A percentile compares a stretch with the other conserved stretches of the same genome.
Evolutionary conservation across 2,329 filamentous ascomycete species (phyloP).

Genomic region (Pyrenochaeta sp.): DNA sequence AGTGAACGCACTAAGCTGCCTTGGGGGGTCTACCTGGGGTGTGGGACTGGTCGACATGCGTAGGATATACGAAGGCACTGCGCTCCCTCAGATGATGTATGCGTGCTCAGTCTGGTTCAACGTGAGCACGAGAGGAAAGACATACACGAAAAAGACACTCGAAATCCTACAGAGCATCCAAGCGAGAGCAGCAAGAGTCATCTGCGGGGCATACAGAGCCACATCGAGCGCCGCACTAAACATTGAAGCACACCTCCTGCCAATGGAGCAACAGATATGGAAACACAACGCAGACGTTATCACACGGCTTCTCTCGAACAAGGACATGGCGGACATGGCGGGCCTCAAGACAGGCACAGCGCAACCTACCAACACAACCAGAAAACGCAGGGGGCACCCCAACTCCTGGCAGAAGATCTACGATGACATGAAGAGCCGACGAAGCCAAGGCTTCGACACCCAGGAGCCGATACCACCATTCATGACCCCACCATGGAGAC

Average conservation of each 20-base stretch:
- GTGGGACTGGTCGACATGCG: conserved; percentile 21
- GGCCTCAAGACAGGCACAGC: conserved; percentile 9
- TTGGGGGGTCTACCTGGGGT: conserved; percentile 25
- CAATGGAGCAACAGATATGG: conserved; percentile 24
- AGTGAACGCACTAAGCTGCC: conserved; percentile 18
- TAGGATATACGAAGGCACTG: conserved; percentile 36
- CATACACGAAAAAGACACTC: conserved; percentile 22
- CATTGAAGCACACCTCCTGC: conserved; percentile 21
- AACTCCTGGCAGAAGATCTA: conserved; percentile 18
- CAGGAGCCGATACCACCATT: conserved; percentile 24
- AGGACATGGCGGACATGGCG: conserved; percentile 10
- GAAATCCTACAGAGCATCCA: conserved; percentile 24
- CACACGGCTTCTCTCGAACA: conserved; percentile 14
- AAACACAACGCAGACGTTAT: conserved; percentile 22
- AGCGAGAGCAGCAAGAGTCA: conserved; percentile 27
- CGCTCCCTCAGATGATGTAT: conserved; percentile 43
- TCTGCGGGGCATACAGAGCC: conserved; percentile 30
- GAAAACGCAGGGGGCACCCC: conserved; percentile 8
- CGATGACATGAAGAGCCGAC: conserved; percentile 11
- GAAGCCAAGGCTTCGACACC: conserved; percentile 3
- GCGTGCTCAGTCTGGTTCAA: conserved; percentile 35
- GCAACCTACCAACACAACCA: conserved; percentile 3
- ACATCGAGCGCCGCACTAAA: conserved; percentile 29
- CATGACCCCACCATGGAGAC: conserved; percentile 16
- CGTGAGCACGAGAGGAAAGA: conserved; percentile 17